Evolutionary conservation across 2,329 filamentous ascomycete genomes (phyloP), one percentile per base, ranked within the genome.

Genomic region (Pochonia chlamydosporia): DNA sequence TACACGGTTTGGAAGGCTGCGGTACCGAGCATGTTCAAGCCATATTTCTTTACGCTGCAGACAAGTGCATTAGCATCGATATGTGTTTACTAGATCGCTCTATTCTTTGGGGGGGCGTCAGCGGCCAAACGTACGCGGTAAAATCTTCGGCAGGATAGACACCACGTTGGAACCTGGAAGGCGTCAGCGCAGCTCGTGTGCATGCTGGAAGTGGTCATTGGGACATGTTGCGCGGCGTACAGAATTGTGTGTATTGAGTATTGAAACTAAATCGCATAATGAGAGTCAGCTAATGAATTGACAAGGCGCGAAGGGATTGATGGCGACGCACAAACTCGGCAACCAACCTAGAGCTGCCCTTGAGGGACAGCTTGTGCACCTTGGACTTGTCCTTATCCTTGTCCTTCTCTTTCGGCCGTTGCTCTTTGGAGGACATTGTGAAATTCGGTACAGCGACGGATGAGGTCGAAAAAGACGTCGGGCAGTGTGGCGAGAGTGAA

Each of bases 231-330:
- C 2, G n/a, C 5, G 2, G 5, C 81, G 59, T 77, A 93, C 82
- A 99, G 76, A 49, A 99, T 97, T 1, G 91, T 95, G 63, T 99
- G 93, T 63, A 97, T 96, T 2, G 89, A 96, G 69, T 96, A 99
- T 75, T 99, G 90, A 63, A 99, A 99, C 81, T 87, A 59, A 7
- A 44, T 33, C 40, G 14, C 23, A 13, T 11, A 18, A 16, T n/a
- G 35, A 47, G 14, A 3, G 16, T 49, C 39, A 49, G 47, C 47
- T 45, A 7, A 31, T 18, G 16, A 33, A 36, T 24, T 2, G 14
- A 9, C 14, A 24, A 20, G 26, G 9, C 4, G 41, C 28, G 5
- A 9, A 37, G 35, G 14, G 43, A n/a, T n/a, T 10, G 40, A 5
- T 31, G 37, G 20, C 11, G 47, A 20, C 44, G 18, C 39, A 95